phyloP scores from a whole-genome alignment of 73 alveolate genomes.

The Paramecium sexaurelia region DNA sequence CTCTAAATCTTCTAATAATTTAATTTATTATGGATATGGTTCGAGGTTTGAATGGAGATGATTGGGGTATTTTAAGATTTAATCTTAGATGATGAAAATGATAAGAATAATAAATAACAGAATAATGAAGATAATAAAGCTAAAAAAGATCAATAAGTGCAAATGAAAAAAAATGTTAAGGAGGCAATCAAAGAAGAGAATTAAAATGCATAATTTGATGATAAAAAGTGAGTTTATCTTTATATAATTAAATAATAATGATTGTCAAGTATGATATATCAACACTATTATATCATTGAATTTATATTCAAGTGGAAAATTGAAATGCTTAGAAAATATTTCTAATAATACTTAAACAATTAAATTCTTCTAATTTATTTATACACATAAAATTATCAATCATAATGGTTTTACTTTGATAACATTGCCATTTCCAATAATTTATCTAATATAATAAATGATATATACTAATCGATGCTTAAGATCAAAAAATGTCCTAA shows the following conservation, averaged over 20 bases:
- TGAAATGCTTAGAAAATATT: no score
- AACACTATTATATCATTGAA: no score
- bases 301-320: no score
- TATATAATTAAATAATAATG: not conserved
- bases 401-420: not conserved
- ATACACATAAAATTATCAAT: not conserved
- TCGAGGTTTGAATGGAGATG: not conserved
- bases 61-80: not conserved
- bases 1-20: not conserved
- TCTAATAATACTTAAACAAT: not conserved
- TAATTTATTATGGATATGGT: not conserved
- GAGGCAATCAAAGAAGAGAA: not conserved
- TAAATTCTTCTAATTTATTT: not conserved
- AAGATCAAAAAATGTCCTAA: not conserved
- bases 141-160: not conserved
- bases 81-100: not conserved
- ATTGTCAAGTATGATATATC: no score
- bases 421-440: not conserved
- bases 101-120: not conserved
- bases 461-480: not conserved
- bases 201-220: not conserved
- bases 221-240: not conserved
- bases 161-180: not conserved
- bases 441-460: not conserved
- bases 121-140: not conserved